These are phyloP conservation scores for Vinca minor DNA, from an alignment of 257 asterid species.

Conservation along the genomic window DNA sequence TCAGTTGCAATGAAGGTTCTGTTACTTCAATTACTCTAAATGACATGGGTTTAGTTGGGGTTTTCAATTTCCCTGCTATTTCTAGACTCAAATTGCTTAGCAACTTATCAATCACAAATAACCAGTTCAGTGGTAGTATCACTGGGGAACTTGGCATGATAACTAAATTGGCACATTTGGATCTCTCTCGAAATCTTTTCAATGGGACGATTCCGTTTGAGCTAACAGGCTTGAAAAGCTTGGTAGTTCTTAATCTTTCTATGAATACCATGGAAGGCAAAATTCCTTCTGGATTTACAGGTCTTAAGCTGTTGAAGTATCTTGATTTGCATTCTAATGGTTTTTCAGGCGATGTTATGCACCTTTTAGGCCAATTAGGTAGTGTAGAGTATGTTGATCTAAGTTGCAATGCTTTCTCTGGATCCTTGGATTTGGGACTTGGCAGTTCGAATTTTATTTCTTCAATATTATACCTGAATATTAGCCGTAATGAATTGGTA, in stretches of 20 bases:
- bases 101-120: conserved; percentile 52
- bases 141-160: conserved; percentile 41
- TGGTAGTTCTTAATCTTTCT: conserved; percentile 41
- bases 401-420: conserved; percentile 59
- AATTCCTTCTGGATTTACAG: conserved; percentile 42
- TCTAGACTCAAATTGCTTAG: conserved; percentile 48
- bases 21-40: conserved; percentile 53
- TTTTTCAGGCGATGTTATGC: conserved; percentile 54
- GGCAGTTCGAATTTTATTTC: conserved; percentile 53
- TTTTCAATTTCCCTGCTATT: conserved; percentile 44
- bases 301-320: conserved; percentile 40
- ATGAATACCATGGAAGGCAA: conserved; percentile 39
- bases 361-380: conserved; percentile 44
- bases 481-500: conserved; percentile 51
- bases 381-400: conserved; percentile 47
- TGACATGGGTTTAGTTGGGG: conserved; percentile 50
- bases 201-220: conserved; percentile 45
- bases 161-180: conserved; percentile 38
- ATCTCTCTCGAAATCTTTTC: conserved; percentile 53
- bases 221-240: conserved; percentile 30
- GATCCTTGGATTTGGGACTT: conserved; percentile 52
- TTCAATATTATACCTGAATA: conserved; percentile 46
- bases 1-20: conserved; percentile 46
- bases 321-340: conserved; percentile 62
- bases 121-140: conserved; percentile 49